Evolutionary conservation across 2,329 filamentous ascomycete species (phyloP).

Genomic region (Amesomyces nigricolor): DNA sequence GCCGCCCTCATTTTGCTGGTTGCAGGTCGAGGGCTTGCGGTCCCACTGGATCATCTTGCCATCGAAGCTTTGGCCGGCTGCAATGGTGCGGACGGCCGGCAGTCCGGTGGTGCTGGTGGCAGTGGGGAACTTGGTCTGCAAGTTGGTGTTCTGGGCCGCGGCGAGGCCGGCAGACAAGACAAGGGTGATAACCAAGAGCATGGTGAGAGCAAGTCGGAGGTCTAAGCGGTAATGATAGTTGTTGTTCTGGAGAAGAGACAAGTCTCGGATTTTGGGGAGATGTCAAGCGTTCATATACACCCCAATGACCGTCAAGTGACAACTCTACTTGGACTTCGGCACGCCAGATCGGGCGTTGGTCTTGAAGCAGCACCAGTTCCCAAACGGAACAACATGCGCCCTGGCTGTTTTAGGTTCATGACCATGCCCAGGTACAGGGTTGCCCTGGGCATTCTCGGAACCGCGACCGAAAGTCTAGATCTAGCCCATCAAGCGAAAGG

Average conservation of each 20-base stretch:
- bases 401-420: slow-evolving; percentile 3
- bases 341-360: too few species aligned
- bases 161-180: slow-evolving; percentile 18
- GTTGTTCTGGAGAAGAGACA: neutral
- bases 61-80: slow-evolving; percentile 40
- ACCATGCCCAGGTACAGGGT: neutral
- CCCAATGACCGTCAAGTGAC: neutral
- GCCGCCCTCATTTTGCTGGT: slow-evolving; percentile 24
- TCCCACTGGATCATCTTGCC: slow-evolving; percentile 38
- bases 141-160: slow-evolving; percentile 25
- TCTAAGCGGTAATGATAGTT: neutral
- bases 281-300: neutral
- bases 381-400: neutral
- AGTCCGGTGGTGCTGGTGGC: slow-evolving; percentile 38
- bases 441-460: neutral
- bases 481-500: too few species aligned
- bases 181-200: neutral
- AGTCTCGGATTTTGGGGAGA: neutral
- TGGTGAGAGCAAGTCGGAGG: neutral
- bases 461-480: neutral
- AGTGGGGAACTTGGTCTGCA: slow-evolving; percentile 32
- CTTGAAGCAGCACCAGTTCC: neutral
- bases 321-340: too few species aligned
- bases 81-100: slow-evolving; percentile 38
- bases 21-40: slow-evolving; percentile 26